Percentiles rank a stretch among this genome's conserved stretches.
phyloP scores from a whole-genome alignment of 129 eudicot species.

The Arctium lappa region DNA sequence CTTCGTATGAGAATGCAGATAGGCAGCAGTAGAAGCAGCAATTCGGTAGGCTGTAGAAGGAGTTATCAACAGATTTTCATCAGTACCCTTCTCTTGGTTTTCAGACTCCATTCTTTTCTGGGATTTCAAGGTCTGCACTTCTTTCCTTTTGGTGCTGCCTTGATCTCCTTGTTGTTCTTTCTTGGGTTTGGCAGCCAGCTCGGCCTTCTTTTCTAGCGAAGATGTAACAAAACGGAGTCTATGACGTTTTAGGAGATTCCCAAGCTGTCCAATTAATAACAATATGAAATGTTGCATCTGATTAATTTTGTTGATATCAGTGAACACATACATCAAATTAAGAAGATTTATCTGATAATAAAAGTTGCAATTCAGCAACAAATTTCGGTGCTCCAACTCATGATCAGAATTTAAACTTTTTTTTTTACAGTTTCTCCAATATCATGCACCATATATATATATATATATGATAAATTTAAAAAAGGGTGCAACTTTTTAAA shows the following conservation, averaged over 20 bases:
- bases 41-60: conserved; percentile 50
- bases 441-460: no score
- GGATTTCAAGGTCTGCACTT: neutral
- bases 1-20: conserved; percentile 47
- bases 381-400: no score
- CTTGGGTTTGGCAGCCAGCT: conserved; percentile 23
- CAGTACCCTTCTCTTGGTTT: neutral
- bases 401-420: no score
- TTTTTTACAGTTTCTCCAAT: no score
- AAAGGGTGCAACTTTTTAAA: neutral
- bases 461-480: no score
- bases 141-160: conserved; percentile 1
- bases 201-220: conserved; percentile 65
- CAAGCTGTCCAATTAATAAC: conserved; percentile 45
- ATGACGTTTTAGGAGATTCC: conserved; percentile 52
- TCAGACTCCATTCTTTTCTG: neutral
- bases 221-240: conserved; percentile 66
- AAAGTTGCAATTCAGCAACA: neutral
- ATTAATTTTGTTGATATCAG: neutral
- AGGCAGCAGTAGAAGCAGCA: conserved; percentile 74
- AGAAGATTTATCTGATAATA: neutral
- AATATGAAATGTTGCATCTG: neutral
- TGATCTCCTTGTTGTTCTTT: conserved; percentile 6
- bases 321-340: no score
- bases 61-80: conserved; percentile 19